These are phyloP conservation scores for Cercospora zeina DNA, from an alignment of 2,329 filamentous ascomycete genomes.

Conservation along the genomic window DNA sequence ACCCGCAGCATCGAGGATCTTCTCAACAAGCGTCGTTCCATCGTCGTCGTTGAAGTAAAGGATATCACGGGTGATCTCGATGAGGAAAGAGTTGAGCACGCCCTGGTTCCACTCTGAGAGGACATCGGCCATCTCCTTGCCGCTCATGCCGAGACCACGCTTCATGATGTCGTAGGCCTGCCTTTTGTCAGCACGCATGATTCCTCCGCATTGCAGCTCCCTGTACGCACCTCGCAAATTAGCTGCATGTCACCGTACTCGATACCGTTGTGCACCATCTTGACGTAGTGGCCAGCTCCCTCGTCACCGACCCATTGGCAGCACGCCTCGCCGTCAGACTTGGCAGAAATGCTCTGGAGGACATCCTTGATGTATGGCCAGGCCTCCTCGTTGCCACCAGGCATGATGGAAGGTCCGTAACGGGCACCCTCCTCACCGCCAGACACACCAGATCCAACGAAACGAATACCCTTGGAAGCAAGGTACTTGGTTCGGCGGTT, in stretches of 20 bases:
- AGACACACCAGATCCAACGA: constrained; percentile 95
- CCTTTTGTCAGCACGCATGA: constrained; percentile 24
- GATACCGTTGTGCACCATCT: constrained; percentile 99
- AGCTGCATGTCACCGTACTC: constrained; percentile 99
- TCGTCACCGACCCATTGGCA: constrained; percentile 99
- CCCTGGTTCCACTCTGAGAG: constrained; percentile 98
- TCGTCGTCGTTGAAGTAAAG: constrained; percentile 98
- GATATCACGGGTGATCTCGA: constrained; percentile 98
- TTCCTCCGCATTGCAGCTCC: neutral
- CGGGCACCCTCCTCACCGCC: constrained; percentile 99
- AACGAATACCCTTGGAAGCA: constrained; percentile 80
- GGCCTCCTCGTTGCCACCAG: constrained; percentile 95
- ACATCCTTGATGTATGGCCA: constrained; percentile 99
- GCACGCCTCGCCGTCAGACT: constrained; percentile 95
- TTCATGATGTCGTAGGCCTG: constrained; percentile 99
- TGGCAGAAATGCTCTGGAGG: constrained; percentile 96
- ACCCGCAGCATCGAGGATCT: constrained; percentile 97
- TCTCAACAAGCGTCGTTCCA: constrained; percentile 86
- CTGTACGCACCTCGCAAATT: constrained; percentile 81
- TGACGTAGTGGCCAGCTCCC: constrained; percentile 99
- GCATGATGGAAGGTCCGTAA: constrained; percentile 97
- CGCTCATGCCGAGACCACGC: constrained; percentile 83
- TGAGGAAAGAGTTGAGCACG: constrained; percentile 97
- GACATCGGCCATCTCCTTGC: constrained; percentile 95
- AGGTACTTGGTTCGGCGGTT: constrained; percentile 96